Base-by-base conservation (phyloP, 805 yeast genomes). In the Candida methanosorbosa region DNA sequence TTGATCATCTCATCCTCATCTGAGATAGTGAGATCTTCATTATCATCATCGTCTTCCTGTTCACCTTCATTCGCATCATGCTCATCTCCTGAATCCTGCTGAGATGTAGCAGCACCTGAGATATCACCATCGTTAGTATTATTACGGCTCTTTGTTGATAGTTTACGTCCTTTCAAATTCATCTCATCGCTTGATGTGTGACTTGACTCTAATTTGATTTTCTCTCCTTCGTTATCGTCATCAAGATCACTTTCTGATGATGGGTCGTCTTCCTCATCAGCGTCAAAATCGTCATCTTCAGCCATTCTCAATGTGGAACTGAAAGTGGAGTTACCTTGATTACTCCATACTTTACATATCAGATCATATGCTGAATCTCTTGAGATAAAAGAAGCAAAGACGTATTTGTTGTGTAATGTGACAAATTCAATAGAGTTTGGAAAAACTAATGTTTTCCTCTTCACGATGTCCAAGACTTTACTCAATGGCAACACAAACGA, bases 381-480 rank as follows among this genome's bases (percentile, higher is more conserved):
- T 4, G 76, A 62, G 19, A 78, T 59, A 40, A 81, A 73, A 1
- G 81, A 70, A 0, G 85, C 85, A 62, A 81, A 81, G 0, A 68
- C 65, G 49, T 72, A 75, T 44, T 69, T 73, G 18, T 70, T 72
- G 46, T 79, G 82, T 32, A 77, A 56, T 1, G 87, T 80, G 37
- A 72, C 68, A 17, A 81, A 67, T 29, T 69, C 66, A 41, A 81
- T 69, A 1, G 82, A 85, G 48, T 80, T 81, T 5, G 86, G 86
- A 40, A 81, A 77, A 13, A 81, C 60, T 0, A 75, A 78, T 0
- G 86, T 79, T 13, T 72, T 66, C 50, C 68, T 73, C 52, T 79
- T 80, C 41, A 76, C 81, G 16, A 81, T 65, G 42, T 72, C 75
- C 21, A 77, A 66, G 17, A 81, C 73, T 43, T 80, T 83, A 36